Evolutionary conservation across 345 rosid species (phyloP).

Genomic region (Carallia brachiata): DNA sequence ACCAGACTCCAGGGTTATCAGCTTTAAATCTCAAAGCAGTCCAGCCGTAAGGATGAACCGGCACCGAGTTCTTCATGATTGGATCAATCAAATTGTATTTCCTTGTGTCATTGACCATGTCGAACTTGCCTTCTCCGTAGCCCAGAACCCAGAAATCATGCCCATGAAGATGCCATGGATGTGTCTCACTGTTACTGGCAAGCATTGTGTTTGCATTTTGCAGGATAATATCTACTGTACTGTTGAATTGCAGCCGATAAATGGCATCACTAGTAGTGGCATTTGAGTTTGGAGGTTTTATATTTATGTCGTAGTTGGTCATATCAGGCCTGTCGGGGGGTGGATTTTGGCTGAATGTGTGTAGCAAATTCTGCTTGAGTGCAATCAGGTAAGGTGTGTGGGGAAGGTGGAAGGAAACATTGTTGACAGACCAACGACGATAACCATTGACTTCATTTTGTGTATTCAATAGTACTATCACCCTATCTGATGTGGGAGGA

Average conservation of each 20-base stretch:
- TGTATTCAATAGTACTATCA: constrained; percentile 54
- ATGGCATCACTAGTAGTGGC: constrained; percentile 38
- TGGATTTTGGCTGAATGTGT: constrained; percentile 39
- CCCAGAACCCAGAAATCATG: constrained; percentile 87
- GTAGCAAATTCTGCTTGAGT: constrained; percentile 39
- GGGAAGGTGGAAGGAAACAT: constrained; percentile 55
- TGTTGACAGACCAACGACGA: constrained; percentile 56
- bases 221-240: constrained; percentile 61
- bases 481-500: constrained; percentile 52
- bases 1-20: constrained; percentile 70
- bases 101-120: constrained; percentile 38
- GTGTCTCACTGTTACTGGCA: constrained; percentile 53
- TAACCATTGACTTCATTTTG: constrained; percentile 46
- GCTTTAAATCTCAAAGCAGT: constrained; percentile 62
- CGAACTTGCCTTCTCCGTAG: constrained; percentile 60
- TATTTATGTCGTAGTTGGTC: constrained; percentile 23
- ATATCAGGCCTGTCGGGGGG: constrained; percentile 44
- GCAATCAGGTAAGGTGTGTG: constrained; percentile 61
- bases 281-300: constrained; percentile 18
- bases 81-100: constrained; percentile 59
- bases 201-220: constrained; percentile 63
- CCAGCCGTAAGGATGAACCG: constrained; percentile 70
- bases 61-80: constrained; percentile 76
- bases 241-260: constrained; percentile 46
- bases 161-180: constrained; percentile 84